Evolutionary conservation across 352 stramenopile species (phyloP).

Genomic region (Phytophthora pistaciae): DNA sequence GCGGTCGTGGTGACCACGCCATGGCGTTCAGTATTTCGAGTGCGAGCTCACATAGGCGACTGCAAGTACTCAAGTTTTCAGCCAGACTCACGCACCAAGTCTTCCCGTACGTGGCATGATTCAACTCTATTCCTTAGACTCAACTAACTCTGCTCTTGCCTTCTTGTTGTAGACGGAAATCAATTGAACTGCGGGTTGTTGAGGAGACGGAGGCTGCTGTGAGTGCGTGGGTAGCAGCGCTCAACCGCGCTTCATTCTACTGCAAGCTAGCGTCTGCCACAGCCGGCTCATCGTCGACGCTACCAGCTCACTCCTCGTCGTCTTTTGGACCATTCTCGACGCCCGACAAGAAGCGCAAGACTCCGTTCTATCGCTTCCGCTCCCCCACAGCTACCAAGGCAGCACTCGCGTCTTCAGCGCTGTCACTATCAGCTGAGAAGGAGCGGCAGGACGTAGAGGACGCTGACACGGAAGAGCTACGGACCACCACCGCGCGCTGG

Average conservation of each 20-base stretch:
- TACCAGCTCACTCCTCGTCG: slow-evolving; percentile 50
- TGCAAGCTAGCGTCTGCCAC: slow-evolving; percentile 58
- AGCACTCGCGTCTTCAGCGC: slow-evolving; percentile 44
- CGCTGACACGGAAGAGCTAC: slow-evolving; percentile 44
- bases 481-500: slow-evolving; percentile 27
- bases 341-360: slow-evolving; percentile 38
- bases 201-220: slow-evolving; percentile 66
- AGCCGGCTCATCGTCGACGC: slow-evolving; percentile 22
- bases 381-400: slow-evolving; percentile 45
- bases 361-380: slow-evolving; percentile 71
- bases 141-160: neutral
- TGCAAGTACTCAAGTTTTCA: slow-evolving; percentile 82
- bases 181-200: slow-evolving; percentile 66
- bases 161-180: slow-evolving; percentile 52
- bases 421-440: slow-evolving; percentile 28
- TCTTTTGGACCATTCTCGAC: slow-evolving; percentile 44
- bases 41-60: slow-evolving; percentile 55
- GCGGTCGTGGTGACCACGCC: slow-evolving; percentile 64
- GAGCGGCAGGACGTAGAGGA: slow-evolving; percentile 34
- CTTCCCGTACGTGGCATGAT: slow-evolving; percentile 45
- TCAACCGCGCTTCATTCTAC: slow-evolving; percentile 80
- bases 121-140: neutral
- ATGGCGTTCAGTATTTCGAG: slow-evolving; percentile 81
- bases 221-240: slow-evolving; percentile 62
- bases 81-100: slow-evolving; percentile 75